Conservation (phyloP, 2,329 filamentous ascomycete species). For the Aspergillus japonicus region DNA sequence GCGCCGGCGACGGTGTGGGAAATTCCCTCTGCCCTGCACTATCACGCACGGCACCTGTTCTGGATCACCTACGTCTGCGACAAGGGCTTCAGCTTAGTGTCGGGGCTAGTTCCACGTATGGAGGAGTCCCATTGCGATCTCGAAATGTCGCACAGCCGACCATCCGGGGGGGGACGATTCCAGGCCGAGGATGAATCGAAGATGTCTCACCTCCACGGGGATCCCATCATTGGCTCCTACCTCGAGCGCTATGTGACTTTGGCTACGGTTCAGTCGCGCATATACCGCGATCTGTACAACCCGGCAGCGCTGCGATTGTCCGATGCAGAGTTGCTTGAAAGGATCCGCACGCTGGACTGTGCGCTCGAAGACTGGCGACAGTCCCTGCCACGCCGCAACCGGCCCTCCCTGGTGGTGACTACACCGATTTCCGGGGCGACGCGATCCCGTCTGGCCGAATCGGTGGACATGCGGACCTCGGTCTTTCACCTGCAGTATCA, state of each 20-base stretch:
- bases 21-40: not conserved
- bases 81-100: slow-evolving; percentile 8
- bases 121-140: slow-evolving; percentile 9
- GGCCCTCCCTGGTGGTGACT: not conserved
- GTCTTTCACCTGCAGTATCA: slow-evolving; percentile 15
- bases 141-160: not conserved
- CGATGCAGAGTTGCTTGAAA: slow-evolving; percentile 9
- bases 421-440: not conserved
- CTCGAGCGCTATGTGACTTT: not conserved
- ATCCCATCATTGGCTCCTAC: not conserved
- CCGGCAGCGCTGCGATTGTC: not conserved
- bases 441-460: too few species aligned
- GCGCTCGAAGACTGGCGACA: slow-evolving; percentile 10
- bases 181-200: too few species aligned
- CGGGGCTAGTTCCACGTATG: slow-evolving; percentile 9
- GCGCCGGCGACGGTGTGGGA: not conserved
- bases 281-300: slow-evolving; percentile 8
- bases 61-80: slow-evolving; percentile 11
- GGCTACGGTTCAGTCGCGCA: slow-evolving; percentile 8
- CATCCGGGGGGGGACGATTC: not conserved
- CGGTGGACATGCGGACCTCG: not conserved
- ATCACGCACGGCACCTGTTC: slow-evolving; percentile 9
- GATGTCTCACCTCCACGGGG: not conserved
- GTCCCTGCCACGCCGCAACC: not conserved
- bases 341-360: slow-evolving; percentile 10